Percentiles rank a stretch among this genome's conserved stretches.
Evolutionary conservation across 495 filamentous ascomycete genomes (phyloP).

Genomic region (Penicillium paradoxum): DNA sequence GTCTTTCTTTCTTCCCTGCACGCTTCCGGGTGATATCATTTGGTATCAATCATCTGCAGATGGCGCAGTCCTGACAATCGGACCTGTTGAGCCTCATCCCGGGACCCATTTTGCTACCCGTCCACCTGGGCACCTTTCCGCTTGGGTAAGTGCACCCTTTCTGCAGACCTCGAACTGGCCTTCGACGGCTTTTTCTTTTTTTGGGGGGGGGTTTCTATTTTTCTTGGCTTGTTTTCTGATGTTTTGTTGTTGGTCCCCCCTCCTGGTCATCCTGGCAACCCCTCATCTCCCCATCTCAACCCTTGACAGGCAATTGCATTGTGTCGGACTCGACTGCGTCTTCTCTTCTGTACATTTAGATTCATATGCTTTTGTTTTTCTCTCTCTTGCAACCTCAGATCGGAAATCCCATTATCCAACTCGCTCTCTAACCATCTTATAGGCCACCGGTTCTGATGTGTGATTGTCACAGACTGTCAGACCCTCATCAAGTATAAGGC

Average conservation of each 20-base stretch:
- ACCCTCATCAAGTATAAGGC: constrained; percentile 6
- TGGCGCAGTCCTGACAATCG: constrained; percentile 9
- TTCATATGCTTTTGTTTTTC: no score
- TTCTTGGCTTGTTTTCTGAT: not conserved
- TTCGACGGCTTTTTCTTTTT: not conserved
- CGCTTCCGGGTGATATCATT: not conserved
- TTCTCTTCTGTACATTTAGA: not conserved
- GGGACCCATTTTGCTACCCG: constrained; percentile 8
- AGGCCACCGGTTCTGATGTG: constrained; percentile 8
- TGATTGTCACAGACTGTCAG: not conserved
- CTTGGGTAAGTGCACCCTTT: constrained; percentile 7
- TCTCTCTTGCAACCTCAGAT: no score
- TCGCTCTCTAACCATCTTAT: not conserved
- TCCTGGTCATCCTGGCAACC: not conserved
- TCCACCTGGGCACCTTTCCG: constrained; percentile 2
- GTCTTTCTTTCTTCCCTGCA: not conserved
- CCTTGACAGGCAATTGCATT: not conserved
- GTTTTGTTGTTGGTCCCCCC: not conserved
- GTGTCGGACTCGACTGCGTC: not conserved
- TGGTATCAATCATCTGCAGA: constrained; percentile 9
- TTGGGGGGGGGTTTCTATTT: not conserved
- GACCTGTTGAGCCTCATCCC: constrained; percentile 9
- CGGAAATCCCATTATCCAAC: no score
- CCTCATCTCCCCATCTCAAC: constrained; percentile 1
- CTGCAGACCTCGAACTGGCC: not conserved